Percentiles rank a stretch among this genome's conserved stretches.
Conservation (phyloP, 1,284 basidiomycete species). For the Puccinia horiana region DNA sequence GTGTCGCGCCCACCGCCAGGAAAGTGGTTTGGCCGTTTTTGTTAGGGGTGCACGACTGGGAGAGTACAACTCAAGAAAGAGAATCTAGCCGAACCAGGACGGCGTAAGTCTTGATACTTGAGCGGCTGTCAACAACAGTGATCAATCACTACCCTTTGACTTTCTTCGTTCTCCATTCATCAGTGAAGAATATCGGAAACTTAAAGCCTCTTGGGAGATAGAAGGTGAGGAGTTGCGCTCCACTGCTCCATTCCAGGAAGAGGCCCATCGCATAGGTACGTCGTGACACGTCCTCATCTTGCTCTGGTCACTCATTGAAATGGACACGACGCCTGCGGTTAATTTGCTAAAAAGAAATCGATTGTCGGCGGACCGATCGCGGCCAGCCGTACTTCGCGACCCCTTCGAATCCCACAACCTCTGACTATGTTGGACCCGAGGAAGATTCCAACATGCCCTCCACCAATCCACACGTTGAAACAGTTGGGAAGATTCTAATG, state of each 20-base stretch:
- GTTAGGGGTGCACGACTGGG: slow-evolving; percentile 80
- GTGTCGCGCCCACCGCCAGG: slow-evolving; percentile 66
- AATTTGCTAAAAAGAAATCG: slow-evolving; percentile 71
- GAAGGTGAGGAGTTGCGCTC: slow-evolving; percentile 66
- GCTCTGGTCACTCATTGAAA: not conserved
- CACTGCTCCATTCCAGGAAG: slow-evolving; percentile 55
- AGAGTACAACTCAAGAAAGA: slow-evolving; percentile 58
- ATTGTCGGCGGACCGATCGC: slow-evolving; percentile 94
- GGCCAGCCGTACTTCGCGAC: slow-evolving; percentile 77
- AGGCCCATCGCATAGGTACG: slow-evolving; percentile 56
- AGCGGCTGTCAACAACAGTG: slow-evolving; percentile 31
- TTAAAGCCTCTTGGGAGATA: slow-evolving; percentile 78
- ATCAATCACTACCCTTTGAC: slow-evolving; percentile 58
- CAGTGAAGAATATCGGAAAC: slow-evolving; percentile 69
- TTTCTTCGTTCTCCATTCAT: not conserved
- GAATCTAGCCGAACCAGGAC: slow-evolving; percentile 51
- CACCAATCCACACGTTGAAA: slow-evolving; percentile 80
- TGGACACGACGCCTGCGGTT: not conserved
- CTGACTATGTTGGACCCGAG: slow-evolving; percentile 61
- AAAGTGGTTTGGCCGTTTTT: slow-evolving; percentile 85
- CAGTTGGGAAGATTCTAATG: slow-evolving; percentile 75
- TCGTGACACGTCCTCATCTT: not conserved
- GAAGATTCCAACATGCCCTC: slow-evolving; percentile 77
- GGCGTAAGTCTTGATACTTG: slow-evolving; percentile 47
- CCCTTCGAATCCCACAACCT: slow-evolving; percentile 48